Base-by-base conservation (phyloP, 164 flowering plant species). In the Chimonanthus salicifolius region DNA sequence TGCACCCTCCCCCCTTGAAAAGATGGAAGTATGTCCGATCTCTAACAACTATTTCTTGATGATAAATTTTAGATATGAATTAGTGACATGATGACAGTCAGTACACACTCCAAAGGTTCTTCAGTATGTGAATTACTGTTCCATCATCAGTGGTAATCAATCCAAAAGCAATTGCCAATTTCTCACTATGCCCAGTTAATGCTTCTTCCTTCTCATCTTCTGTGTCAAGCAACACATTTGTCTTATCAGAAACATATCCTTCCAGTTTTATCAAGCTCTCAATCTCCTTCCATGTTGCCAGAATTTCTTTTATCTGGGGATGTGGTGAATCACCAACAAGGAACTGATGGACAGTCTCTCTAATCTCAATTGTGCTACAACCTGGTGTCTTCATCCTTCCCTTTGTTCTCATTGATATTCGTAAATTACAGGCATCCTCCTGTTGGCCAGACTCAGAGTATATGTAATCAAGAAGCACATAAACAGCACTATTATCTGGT, bases 111-210 rank as follows among this genome's bases (percentile, higher is more conserved):
- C 62, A 44, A 78, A 78, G 74, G 76, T 81, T 81, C 76, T 81
- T 81, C 63, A 82, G 82, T 20, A 84, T 68, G 21, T 83, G 78
- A 45, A 84, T 79, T 2, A 82, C 74, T 7, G 78, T 74, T 67
- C 87, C 85, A 46, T 82, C 80, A 3, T 60, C 49, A 6, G 85
- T 84, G 78, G 77, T 81, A 8, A 82, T 77, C 45, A 84, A 79
- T 49, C 85, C 87, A 65, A 82, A 84, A 21, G 87, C 87, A 74
- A 84, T 82, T 4, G 87, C 87, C 67, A 82, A 49, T 80, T 77
- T 84, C 81, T 84, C 87, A 64, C 87, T 84, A 62, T 84, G 87
- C 21, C 77, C 72, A 10, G 78, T 77, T 16, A 82, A 69, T 18
- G 76, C 82, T 47, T 75, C 74, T 62, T 82, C 85, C 78, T 82